Percentiles rank a stretch among this genome's conserved stretches.
phyloP scores from a whole-genome alignment of 257 asterid species.

The Solanum virginianum region DNA sequence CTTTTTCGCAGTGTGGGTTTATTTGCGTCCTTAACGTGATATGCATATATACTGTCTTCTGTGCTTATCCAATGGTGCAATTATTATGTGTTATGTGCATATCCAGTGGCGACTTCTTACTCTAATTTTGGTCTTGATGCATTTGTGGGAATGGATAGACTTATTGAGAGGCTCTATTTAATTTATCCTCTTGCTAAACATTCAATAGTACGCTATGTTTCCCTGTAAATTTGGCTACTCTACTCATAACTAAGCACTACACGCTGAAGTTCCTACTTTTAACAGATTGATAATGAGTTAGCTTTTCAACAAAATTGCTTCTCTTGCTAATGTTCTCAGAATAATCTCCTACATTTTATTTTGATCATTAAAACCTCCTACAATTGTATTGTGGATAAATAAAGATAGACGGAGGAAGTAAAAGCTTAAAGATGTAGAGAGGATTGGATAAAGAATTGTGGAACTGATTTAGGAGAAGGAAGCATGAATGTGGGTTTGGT shows the following conservation, averaged over 20 bases:
- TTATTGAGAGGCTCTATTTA: neutral
- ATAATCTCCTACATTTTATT: neutral
- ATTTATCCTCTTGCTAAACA: neutral
- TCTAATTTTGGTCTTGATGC: neutral
- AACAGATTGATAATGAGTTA: neutral
- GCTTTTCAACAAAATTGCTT: neutral
- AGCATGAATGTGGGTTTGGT: neutral
- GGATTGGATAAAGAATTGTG: neutral
- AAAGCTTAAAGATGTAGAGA: neutral
- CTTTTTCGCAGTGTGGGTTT: no score
- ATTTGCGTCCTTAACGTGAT: no score
- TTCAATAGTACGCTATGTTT: neutral
- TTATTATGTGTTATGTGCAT: neutral
- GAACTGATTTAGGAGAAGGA: neutral
- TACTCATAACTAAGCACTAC: neutral
- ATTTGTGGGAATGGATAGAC: neutral
- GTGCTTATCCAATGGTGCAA: neutral
- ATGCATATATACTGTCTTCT: no score
- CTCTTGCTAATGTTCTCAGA: neutral
- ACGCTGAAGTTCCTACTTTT: neutral
- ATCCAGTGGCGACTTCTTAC: neutral
- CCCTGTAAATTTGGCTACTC: neutral
- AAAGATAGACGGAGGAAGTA: no score
- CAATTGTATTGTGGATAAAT: no score
- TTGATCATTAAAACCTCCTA: neutral